Base-by-base conservation (phyloP, 495 filamentous ascomycete genomes). In the Jackrogersella multiformis region DNA sequence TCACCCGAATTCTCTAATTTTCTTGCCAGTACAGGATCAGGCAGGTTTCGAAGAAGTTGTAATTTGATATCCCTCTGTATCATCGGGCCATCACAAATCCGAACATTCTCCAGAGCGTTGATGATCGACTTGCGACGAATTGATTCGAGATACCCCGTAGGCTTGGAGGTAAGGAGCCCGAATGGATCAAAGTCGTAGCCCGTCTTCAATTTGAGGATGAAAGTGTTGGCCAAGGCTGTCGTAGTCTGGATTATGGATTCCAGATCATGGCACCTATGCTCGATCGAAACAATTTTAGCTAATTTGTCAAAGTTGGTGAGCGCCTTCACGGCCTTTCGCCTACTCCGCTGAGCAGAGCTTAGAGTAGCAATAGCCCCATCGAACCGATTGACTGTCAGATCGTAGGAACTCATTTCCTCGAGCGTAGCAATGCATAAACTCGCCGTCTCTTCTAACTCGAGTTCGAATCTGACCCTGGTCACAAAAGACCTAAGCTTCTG, bases 91-190 rank as follows among this genome's bases (percentile, higher is more conserved):
- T n/a, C 0, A 9, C 16, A 21, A 16, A 71, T 35, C 16, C 64
- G 46, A 26, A 71, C 64, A 6, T 4, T 34, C 26, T 39, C 53
- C 10, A 71, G 63, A n/a, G 68, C 68, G 39, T 68, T 55, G n/a
- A 48, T 21, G 20, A 71, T 46, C 30, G 52, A 55, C n/a, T 63
- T 45, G 13, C 61, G 28, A 9, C 49, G 58, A 5, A 16, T 12
- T 42, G 32, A 41, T 35, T 67, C 44, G 13, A 16, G 39, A 13
- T 9, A 26, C 9, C 18, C 18, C 23, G 15, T 13, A 15, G 41
- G 48, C 36, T 49, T 56, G n/a, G 38, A 51, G 9, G 5, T n/a
- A 28, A 71, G 54, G 10, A 66, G 32, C 7, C 21, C 44, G 8
- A 55, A 55, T 18, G 49, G 48, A 24, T 66, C 54, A 15, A 64